Evolutionary conservation across 305 asterid genomes (phyloP), one percentile per base, ranked within the genome.

Genomic region (Petunia hybrid): DNA sequence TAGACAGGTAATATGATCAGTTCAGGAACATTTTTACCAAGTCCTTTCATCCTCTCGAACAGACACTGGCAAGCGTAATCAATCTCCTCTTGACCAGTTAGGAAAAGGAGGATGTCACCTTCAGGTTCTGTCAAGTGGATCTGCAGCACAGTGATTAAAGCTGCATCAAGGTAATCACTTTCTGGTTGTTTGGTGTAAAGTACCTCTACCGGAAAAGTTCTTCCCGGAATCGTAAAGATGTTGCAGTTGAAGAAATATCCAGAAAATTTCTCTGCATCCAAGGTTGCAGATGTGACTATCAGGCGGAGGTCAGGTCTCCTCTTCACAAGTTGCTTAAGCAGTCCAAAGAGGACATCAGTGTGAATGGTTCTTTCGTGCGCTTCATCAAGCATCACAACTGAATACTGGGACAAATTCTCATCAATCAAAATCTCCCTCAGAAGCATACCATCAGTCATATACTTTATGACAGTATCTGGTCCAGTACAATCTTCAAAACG

Each of bases 231-330:
- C 31, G 31, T 22, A 22, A 22, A 22, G 31, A 22, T 22, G 31
- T 22, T 93, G 85, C 98, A 93, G 69, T 93, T 90, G 82, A 91
- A 94, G 85, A 92, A 92, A 83, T 92, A 94, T 2, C 98, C 95
- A 6, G 95, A 94, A 82, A 94, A 94, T 86, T 92, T 94, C 85
- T 94, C 98, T 0, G 97, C 98, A 85, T 94, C 98, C 84, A 94
- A 81, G 12, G 97, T 94, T 70, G 97, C 98, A 76, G 95, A 94
- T 3, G 98, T 92, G 82, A 94, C 98, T 70, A 92, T 94, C 85
- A 94, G 81, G 46, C 93, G 97, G 76, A 94, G 97, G 79, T 94
- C 98, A 16, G 95, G 90, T 83, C 98, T 91, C 80, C 94, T 85
- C 60, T 22, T 22, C 31, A 22, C 31, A 22, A 22, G 31, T 22